Evolutionary conservation across 495 filamentous ascomycete genomes (phyloP), one percentile per base, ranked within the genome.

Genomic region (Lophiotrema nucula): DNA sequence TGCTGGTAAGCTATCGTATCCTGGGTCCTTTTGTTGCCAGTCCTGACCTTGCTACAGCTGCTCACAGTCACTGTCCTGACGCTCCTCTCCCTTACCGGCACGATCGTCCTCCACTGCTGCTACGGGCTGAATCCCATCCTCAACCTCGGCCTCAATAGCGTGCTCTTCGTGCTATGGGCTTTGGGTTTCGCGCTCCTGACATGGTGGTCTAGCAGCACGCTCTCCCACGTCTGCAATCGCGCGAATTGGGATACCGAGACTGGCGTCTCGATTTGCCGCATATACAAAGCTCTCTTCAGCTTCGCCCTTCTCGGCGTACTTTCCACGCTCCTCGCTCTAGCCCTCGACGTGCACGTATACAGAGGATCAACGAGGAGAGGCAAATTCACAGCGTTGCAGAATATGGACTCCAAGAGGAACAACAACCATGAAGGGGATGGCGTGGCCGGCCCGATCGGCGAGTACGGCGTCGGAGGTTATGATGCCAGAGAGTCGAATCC

Each of bases 281-380:
- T 79, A 58, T 88, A 85, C 76, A 88, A 87, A 71, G 76, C 83
- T 16, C 73, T 87, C 8, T 85, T 84, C 70, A 64, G 77, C n/a
- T 87, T 88, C 71, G 75, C 79, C 3, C 67, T 83, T 26, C 46
- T 79, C 42, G 83, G 78, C 27, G 57, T 76, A 60, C n/a, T 74
- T 1, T 67, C 74, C 15, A 78, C 78, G 33, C 67, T 81, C 58
- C 63, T 70, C 27, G 73, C 76, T n/a, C 59, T 81, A n/a, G 54
- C 61, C 8, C 73, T 85, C 21, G 83, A 85, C 54, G 63, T 80
- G 57, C 62, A 75, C 45, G 79, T 79, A 1, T 69, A 71, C 51
- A 70, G 71, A 12, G 72, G 74, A 41, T 65, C 71, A 54, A 78
- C 65, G 21, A 64, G 72, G 6, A 70, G 76, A 15, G 81, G 82